phyloP scores from a whole-genome alignment of 2,329 filamentous ascomycete species.

The Ascochyta fabae region DNA sequence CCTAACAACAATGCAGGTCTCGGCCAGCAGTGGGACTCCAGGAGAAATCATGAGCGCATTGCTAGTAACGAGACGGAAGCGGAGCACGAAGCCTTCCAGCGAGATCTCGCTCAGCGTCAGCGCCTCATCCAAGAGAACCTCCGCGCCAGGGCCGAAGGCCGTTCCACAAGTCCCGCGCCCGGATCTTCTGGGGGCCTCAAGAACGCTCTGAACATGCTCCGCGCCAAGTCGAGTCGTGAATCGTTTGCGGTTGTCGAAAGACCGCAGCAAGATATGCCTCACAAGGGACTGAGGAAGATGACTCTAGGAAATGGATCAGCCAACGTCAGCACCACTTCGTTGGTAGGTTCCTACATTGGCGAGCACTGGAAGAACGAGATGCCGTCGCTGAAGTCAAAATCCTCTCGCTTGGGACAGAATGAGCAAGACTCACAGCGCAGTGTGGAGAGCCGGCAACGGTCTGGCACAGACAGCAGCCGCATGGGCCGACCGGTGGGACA shows the following conservation, averaged over 20 bases:
- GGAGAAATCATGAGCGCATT: slow-evolving; percentile 55
- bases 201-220: slow-evolving; percentile 67
- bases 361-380: slow-evolving; percentile 41
- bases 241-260: slow-evolving; percentile 61
- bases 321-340: slow-evolving; percentile 48
- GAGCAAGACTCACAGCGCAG: slow-evolving; percentile 47
- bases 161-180: slow-evolving; percentile 49
- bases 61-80: slow-evolving; percentile 59
- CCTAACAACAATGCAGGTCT: slow-evolving; percentile 7
- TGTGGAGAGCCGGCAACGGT: slow-evolving; percentile 38
- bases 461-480: slow-evolving; percentile 42
- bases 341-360: slow-evolving; percentile 29
- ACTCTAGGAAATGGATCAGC: slow-evolving; percentile 58
- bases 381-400: slow-evolving; percentile 36
- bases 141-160: slow-evolving; percentile 67
- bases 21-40: slow-evolving; percentile 53
- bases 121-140: slow-evolving; percentile 75
- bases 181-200: slow-evolving; percentile 54
- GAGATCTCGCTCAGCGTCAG: slow-evolving; percentile 73
- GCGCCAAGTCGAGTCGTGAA: slow-evolving; percentile 70
- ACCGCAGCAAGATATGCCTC: slow-evolving; percentile 49
- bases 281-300: slow-evolving; percentile 68
- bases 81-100: slow-evolving; percentile 74
- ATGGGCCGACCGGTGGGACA: slow-evolving; percentile 37
- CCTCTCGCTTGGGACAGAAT: slow-evolving; percentile 42